Percentiles rank a stretch among this genome's conserved stretches.
Conservation (phyloP, 768 basidiomycete genomes). For the Strobilomyces echinocephalus region DNA sequence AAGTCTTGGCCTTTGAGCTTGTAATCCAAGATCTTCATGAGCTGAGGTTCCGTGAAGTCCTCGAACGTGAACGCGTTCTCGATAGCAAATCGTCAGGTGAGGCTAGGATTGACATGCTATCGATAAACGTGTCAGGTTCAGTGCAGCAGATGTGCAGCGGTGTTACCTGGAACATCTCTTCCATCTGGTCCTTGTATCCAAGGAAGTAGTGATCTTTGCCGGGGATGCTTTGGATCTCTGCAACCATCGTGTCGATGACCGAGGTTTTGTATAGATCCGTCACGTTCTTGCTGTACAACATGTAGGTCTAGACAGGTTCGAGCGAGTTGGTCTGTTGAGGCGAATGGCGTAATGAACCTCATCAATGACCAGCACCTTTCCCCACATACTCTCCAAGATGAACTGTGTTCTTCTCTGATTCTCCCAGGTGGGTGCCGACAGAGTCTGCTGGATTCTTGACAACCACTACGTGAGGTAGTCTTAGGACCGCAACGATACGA, state of each 20-base stretch:
- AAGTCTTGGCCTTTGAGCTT: constrained; percentile 60
- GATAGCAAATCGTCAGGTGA: constrained; percentile 62
- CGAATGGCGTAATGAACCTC: constrained; percentile 38
- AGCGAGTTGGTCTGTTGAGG: not conserved
- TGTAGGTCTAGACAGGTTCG: constrained; percentile 51
- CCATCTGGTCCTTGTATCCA: constrained; percentile 66
- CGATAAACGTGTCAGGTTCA: not conserved
- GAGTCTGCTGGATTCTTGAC: constrained; percentile 70
- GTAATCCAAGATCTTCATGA: constrained; percentile 47
- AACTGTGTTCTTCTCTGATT: constrained; percentile 58
- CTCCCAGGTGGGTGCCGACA: constrained; percentile 51
- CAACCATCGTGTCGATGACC: constrained; percentile 72
- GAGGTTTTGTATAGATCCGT: constrained; percentile 58
- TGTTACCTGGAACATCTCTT: constrained; percentile 68
- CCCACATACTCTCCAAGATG: constrained; percentile 53
- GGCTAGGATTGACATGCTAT: constrained; percentile 69
- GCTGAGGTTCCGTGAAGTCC: constrained; percentile 54
- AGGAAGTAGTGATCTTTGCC: constrained; percentile 73
- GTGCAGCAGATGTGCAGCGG: not conserved
- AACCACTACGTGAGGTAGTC: constrained; percentile 40
- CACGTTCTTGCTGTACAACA: constrained; percentile 46
- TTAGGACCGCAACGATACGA: not conserved
- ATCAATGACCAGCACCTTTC: constrained; percentile 70
- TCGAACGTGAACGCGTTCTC: constrained; percentile 67
- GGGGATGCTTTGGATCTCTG: constrained; percentile 64